Conservation (phyloP, 805 yeast species). For the Wickerhamiella brachini region DNA sequence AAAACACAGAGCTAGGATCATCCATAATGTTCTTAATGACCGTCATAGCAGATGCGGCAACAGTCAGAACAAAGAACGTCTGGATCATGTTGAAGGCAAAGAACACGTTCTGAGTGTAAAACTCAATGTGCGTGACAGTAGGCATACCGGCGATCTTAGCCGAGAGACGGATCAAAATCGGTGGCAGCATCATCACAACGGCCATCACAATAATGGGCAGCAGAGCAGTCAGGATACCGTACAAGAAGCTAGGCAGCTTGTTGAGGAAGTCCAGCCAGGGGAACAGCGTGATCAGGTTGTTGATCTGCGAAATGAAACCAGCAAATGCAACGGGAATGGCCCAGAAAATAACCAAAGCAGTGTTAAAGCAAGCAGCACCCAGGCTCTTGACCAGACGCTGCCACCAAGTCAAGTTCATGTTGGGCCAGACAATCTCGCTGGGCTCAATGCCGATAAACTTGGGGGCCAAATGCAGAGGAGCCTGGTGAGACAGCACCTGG, state of each 20-base stretch:
- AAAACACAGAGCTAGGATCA: slow-evolving; percentile 57
- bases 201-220: slow-evolving; percentile 75
- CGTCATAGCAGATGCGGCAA: slow-evolving; percentile 69
- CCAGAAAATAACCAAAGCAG: slow-evolving; percentile 78
- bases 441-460: slow-evolving; percentile 56
- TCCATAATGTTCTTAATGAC: slow-evolving; percentile 62
- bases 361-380: slow-evolving; percentile 42
- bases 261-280: slow-evolving; percentile 64
- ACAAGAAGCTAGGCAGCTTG: slow-evolving; percentile 51
- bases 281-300: slow-evolving; percentile 31
- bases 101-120: slow-evolving; percentile 76
- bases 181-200: slow-evolving; percentile 72
- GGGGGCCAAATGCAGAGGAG: slow-evolving; percentile 32
- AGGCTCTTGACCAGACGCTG: slow-evolving; percentile 44
- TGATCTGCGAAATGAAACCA: slow-evolving; percentile 80
- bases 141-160: slow-evolving; percentile 65
- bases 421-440: slow-evolving; percentile 74
- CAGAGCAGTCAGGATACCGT: slow-evolving; percentile 79
- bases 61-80: slow-evolving; percentile 71
- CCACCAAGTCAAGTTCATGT: slow-evolving; percentile 43
- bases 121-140: slow-evolving; percentile 58
- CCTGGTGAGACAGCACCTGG: slow-evolving; percentile 49
- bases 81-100: slow-evolving; percentile 85
- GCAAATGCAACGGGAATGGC: slow-evolving; percentile 96
- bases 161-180: slow-evolving; percentile 64